phyloP scores from a whole-genome alignment of 78 protist genomes.

The Tieghemostelium lacteum region DNA sequence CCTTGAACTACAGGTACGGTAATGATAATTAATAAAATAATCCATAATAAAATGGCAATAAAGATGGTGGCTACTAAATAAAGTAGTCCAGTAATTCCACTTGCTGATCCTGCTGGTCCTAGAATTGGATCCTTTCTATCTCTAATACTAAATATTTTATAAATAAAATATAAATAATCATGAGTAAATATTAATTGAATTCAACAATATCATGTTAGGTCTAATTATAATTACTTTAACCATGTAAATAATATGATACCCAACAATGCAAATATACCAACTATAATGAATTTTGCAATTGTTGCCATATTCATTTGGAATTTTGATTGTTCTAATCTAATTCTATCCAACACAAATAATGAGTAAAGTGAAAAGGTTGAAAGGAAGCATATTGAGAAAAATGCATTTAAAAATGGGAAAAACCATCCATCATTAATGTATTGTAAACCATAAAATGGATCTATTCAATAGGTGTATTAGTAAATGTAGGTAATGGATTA shows the following conservation, averaged over 20 bases:
- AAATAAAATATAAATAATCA: too few relatives aligned
- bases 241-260: conserved; percentile 37
- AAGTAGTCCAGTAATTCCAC: conserved; percentile 40
- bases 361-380: conserved; percentile 48
- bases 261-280: conserved; percentile 9
- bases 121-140: conserved; percentile 69
- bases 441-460: conserved; percentile 66
- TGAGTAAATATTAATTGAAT: not conserved
- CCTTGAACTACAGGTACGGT: conserved; percentile 19
- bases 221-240: conserved; percentile 33
- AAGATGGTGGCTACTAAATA: conserved; percentile 54
- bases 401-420: conserved; percentile 60
- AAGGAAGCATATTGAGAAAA: conserved; percentile 33
- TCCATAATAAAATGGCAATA: conserved; percentile 65
- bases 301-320: not conserved
- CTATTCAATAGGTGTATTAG: not conserved
- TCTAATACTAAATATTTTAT: conserved; percentile 5
- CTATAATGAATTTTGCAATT: not conserved
- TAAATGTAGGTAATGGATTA: not conserved
- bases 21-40: conserved; percentile 36
- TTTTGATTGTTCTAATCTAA: conserved; percentile 14
- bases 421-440: conserved; percentile 20
- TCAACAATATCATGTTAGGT: not conserved
- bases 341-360: conserved; percentile 24
- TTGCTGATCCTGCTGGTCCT: conserved; percentile 23